Evolutionary conservation across 305 asterid genomes (phyloP), one percentile per base, ranked within the genome.

Genomic region (Fraxinus latifolia): DNA sequence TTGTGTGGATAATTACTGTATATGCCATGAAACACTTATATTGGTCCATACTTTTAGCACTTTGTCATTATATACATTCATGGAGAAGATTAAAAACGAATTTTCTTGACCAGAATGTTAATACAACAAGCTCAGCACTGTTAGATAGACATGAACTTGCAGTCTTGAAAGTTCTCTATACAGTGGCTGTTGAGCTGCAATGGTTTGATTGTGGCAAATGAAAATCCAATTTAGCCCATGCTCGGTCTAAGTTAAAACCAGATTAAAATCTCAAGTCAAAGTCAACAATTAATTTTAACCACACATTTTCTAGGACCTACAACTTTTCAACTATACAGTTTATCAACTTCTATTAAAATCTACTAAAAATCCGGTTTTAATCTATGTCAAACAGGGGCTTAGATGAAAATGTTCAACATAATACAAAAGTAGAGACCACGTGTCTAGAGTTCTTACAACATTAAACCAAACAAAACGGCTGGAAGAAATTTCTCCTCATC

Each of bases 131-230:
- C 19, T 47, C 25, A 67, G 68, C 53, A 53, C 79, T 70, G 74
- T 29, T 78, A 9, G 55, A 73, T 34, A 78, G 78, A 29, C 3
- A 27, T 39, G 36, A 74, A 77, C 75, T 74, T 75, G 11, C 34
- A 14, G 75, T 25, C n/a, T 77, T 81, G 67, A 34, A 73, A 50
- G 58, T 84, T 79, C 74, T 27, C 68, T 32, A 33, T 19, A 19
- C 44, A 32, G 55, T 84, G 53, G 37, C 76, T 23, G 37, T 53
- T 68, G 27, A 70, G 74, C 76, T 17, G 67, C 44, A 80, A 23
- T 77, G 32, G 74, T 81, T 74, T 14, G 37, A 8, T 47, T 31
- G 34, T 74, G 50, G 77, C n/a, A 4, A 53, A 37, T 68, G 55
- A 74, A 50, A n/a, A 60, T 34, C 36, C 21, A 74, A 23, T 60